Evolutionary conservation across 805 yeast genomes (phyloP).

Genomic region (Ogataea methylovora): DNA sequence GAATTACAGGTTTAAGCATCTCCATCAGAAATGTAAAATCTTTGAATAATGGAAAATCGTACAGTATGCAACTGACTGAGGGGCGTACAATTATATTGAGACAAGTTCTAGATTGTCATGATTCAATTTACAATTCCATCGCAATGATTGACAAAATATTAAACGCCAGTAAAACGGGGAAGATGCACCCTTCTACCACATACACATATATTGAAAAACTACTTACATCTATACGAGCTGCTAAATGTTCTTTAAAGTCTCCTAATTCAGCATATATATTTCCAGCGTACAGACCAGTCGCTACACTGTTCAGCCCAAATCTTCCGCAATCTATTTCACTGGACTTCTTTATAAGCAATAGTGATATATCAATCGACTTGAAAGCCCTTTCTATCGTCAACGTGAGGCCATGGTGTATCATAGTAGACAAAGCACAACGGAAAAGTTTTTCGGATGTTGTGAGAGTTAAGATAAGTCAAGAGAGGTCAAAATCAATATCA

Average conservation of each 20-base stretch:
- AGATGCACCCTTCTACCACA: constrained; percentile 10
- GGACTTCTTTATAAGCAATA: constrained; percentile 53
- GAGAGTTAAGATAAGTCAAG: constrained; percentile 44
- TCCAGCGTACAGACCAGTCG: constrained; percentile 42
- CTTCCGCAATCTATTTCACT: constrained; percentile 40
- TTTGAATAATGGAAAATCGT: constrained; percentile 33
- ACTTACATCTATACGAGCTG: constrained; percentile 25
- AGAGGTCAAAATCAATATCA: constrained; percentile 30
- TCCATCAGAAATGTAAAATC: constrained; percentile 26
- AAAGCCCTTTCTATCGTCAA: constrained; percentile 41
- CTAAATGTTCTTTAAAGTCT: constrained; percentile 33
- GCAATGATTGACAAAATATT: constrained; percentile 30
- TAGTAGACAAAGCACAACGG: constrained; percentile 36
- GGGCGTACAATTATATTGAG: constrained; percentile 29
- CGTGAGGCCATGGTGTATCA: constrained; percentile 56
- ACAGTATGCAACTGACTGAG: constrained; percentile 30
- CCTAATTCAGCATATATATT: constrained; percentile 51
- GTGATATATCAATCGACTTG: constrained; percentile 56
- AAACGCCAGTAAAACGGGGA: constrained; percentile 14
- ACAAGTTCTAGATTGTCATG: constrained; percentile 32
- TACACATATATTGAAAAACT: constrained; percentile 17
- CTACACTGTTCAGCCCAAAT: constrained; percentile 35
- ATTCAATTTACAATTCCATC: constrained; percentile 34
- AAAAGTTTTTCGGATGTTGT: constrained; percentile 50
- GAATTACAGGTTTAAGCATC: constrained; percentile 40